Base-by-base conservation (phyloP, 2,329 filamentous ascomycete species). In the Juglanconis sp. region DNA sequence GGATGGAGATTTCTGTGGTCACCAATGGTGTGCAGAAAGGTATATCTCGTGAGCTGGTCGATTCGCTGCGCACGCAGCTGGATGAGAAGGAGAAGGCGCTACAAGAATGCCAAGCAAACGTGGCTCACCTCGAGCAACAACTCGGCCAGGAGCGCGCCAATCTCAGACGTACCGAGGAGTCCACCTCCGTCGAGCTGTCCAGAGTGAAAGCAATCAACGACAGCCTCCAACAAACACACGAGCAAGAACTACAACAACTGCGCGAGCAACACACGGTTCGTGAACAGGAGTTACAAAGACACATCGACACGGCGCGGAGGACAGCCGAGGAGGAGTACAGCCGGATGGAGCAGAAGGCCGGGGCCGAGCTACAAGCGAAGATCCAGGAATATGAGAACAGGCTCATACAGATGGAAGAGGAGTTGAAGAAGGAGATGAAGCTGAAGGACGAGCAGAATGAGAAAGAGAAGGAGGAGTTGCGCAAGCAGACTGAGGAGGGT, bases 31-130 rank as follows among this genome's bases (percentile, higher is more conserved):
- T 93, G 10, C 88, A 95, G 66, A 93, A 94, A 68, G 94, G 94
- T 4, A 90, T 99, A 42, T 96, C 96, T n/a, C 85, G 94, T 46
- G 92, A 98, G 68, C 79, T 98, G 42, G 90, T 99, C 3, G 95
- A 99, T 72, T 88, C 89, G 1, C 78, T 99, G 36, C 87, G 91
- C 53, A 81, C 81, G 4, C 89, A 97, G 70, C 74, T 96, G 1
- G 87, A 90, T 62, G 88, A 94, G 62, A 91, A 88, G 64, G 87
- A 86, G 30, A 74, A 74, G 36, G 71, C 75, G 1, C 68, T 87
- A 32, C 76, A 82, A 62, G 77, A 81, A 44, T 72, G 75, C 1
- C 76, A 82, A 52, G 73, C 76, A 10, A 76, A 79, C 44, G 68
- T 79, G 5, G 72, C 78, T 8, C 76, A 78, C 4, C 72, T 86